Percentiles rank a stretch among this genome's conserved stretches.
Evolutionary conservation across 495 filamentous ascomycete species (phyloP).

Genomic region (Penicillium ucsense): DNA sequence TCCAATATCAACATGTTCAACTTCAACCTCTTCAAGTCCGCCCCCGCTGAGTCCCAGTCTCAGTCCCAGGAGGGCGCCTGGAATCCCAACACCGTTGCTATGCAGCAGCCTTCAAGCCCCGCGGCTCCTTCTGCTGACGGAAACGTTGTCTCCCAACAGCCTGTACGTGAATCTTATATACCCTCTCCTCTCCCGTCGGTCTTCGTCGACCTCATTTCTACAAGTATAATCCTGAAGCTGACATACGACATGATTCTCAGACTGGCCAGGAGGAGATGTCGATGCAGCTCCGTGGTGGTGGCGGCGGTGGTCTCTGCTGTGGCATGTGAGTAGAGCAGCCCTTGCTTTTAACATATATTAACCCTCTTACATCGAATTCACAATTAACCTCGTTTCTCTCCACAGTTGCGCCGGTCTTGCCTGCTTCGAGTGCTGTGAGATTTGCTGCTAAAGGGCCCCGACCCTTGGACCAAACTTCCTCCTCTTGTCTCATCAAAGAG

Average conservation of each 20-base stretch:
- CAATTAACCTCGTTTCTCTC: neutral
- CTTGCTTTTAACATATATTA: neutral
- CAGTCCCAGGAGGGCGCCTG: constrained; percentile 14
- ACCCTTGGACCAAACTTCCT: neutral
- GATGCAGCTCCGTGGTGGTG: constrained; percentile 36
- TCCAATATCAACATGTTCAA: constrained; percentile 24
- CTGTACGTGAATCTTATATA: constrained; percentile 13
- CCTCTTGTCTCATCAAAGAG: neutral
- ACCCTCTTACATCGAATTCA: neutral
- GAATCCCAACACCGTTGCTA: constrained; percentile 31
- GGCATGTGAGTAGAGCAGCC: constrained; percentile 27
- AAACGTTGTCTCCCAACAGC: constrained; percentile 28
- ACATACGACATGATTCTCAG: constrained; percentile 6
- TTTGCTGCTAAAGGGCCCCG: constrained; percentile 27
- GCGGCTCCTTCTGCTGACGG: constrained; percentile 20
- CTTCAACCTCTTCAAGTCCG: constrained; percentile 32
- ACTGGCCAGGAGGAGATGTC: constrained; percentile 24
- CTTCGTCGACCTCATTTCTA: neutral
- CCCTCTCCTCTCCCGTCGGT: neutral
- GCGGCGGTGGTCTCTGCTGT: constrained; percentile 33
- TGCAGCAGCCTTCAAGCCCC: constrained; percentile 33
- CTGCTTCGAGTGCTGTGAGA: constrained; percentile 38
- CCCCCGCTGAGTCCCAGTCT: constrained; percentile 18
- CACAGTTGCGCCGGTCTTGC: constrained; percentile 33
- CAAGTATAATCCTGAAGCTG: neutral